phyloP scores from a whole-genome alignment of 306 rosid genomes.

The Arachis stenosperma region DNA sequence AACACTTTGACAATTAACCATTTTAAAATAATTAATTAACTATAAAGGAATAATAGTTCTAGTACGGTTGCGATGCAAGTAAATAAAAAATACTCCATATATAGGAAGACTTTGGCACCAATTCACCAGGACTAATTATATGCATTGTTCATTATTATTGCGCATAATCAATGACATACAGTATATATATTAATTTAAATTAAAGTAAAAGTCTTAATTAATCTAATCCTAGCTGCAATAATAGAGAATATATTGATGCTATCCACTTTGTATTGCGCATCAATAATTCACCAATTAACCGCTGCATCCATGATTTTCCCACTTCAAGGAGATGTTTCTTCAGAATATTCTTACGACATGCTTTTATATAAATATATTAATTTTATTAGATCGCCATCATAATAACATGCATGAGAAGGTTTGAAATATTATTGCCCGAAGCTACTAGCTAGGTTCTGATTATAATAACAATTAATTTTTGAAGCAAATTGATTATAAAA shows the following conservation, averaged over 20 bases:
- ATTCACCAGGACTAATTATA: constrained; percentile 12
- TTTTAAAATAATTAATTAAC: too few species aligned
- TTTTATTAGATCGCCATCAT: constrained; percentile 21
- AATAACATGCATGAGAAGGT: constrained; percentile 25
- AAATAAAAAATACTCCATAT: too few species aligned
- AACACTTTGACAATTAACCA: background rate
- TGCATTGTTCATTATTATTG: too few species aligned
- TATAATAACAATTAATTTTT: background rate
- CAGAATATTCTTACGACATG: constrained; percentile 1
- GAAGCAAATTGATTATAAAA: too few species aligned
- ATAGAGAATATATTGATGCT: background rate
- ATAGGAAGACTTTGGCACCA: constrained; percentile 7
- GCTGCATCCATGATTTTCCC: background rate
- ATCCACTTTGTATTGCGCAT: constrained; percentile 1
- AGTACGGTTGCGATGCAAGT: background rate
- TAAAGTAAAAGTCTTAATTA: background rate
- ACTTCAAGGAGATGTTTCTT: background rate
- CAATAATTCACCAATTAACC: constrained; percentile 17
- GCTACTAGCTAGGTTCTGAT: background rate
- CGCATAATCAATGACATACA: too few species aligned
- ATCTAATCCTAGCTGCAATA: constrained; percentile 7
- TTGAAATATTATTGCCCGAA: background rate
- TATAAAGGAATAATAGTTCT: too few species aligned
- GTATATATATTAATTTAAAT: too few species aligned
- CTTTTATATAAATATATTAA: background rate